A percentile compares a stretch with the other conserved stretches of the same genome.
Conservation (phyloP, 2,329 filamentous ascomycete species). For the Sphaceloma murrayae region DNA sequence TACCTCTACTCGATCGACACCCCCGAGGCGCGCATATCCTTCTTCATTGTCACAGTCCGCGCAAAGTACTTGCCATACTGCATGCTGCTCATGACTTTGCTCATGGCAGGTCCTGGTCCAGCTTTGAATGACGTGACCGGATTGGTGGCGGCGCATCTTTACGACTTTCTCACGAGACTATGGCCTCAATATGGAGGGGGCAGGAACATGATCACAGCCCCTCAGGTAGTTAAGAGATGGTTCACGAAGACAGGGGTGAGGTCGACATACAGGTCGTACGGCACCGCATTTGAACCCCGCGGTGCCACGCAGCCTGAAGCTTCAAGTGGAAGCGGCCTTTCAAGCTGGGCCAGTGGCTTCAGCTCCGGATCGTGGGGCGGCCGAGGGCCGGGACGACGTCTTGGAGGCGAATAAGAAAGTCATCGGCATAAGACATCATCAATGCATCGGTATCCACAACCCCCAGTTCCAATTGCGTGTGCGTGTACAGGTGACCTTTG, state of each 20-base stretch:
- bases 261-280: constrained; percentile 46
- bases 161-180: constrained; percentile 78
- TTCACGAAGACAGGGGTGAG: constrained; percentile 44
- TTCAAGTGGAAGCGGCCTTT: constrained; percentile 23
- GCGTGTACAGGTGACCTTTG: too few relatives aligned
- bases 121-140: constrained; percentile 62
- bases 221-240: constrained; percentile 58
- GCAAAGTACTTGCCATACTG: constrained; percentile 72
- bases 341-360: constrained; percentile 27
- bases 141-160: constrained; percentile 78
- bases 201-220: constrained; percentile 64
- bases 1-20: constrained; percentile 86
- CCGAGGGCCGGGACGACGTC: constrained; percentile 52
- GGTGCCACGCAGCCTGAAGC: constrained; percentile 35
- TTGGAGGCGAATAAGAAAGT: constrained; percentile 38
- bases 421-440: background rate
- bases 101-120: constrained; percentile 51
- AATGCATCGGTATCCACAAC: background rate
- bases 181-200: constrained; percentile 87
- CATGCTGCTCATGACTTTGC: constrained; percentile 64
- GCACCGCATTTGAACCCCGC: constrained; percentile 48
- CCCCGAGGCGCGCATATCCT: constrained; percentile 62
- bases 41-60: constrained; percentile 76
- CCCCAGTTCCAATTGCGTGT: too few relatives aligned
- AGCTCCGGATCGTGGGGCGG: constrained; percentile 43